A percentile compares a stretch with the other conserved stretches of the same genome.
These are phyloP conservation scores for Hypomyces perniciosus DNA, from an alignment of 2,329 filamentous ascomycete species.

Conservation along the genomic window DNA sequence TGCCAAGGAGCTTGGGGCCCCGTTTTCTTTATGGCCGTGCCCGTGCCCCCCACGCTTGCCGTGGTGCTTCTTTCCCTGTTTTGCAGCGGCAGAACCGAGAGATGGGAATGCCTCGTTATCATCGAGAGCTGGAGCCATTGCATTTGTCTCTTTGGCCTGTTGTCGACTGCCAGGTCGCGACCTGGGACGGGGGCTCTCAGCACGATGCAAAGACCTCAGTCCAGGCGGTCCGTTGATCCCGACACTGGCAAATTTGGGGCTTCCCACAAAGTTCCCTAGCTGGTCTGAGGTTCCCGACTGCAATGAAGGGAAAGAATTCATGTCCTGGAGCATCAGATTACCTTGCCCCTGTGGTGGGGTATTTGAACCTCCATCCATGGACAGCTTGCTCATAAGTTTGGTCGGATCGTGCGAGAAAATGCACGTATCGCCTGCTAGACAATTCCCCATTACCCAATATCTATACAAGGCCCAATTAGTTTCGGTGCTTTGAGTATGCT, in stretches of 20 bases:
- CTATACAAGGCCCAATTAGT: constrained; percentile 36
- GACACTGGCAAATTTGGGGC: constrained; percentile 41
- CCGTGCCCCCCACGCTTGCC: constrained; percentile 84
- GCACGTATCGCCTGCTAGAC: constrained; percentile 86
- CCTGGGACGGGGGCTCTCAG: constrained; percentile 62
- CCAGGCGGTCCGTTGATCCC: constrained; percentile 63
- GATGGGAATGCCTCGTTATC: constrained; percentile 95
- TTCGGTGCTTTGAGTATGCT: background rate
- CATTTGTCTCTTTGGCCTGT: constrained; percentile 52
- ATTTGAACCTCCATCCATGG: constrained; percentile 57
- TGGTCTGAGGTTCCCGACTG: constrained; percentile 55
- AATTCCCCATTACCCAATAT: constrained; percentile 95
- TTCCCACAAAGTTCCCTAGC: constrained; percentile 46
- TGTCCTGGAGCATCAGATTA: constrained; percentile 74
- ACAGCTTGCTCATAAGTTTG: constrained; percentile 74
- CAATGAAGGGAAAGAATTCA: constrained; percentile 77
- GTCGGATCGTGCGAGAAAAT: constrained; percentile 96
- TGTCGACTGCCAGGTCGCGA: constrained; percentile 82
- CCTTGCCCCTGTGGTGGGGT: constrained; percentile 58
- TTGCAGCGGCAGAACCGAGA: constrained; percentile 68
- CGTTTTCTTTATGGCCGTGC: constrained; percentile 61
- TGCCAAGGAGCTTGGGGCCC: constrained; percentile 70
- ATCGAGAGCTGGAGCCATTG: constrained; percentile 71
- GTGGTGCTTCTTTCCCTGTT: constrained; percentile 84
- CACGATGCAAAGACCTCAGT: constrained; percentile 56